Base-by-base conservation (phyloP, 2,329 filamentous ascomycete species). In the Fusarium napiforme region DNA sequence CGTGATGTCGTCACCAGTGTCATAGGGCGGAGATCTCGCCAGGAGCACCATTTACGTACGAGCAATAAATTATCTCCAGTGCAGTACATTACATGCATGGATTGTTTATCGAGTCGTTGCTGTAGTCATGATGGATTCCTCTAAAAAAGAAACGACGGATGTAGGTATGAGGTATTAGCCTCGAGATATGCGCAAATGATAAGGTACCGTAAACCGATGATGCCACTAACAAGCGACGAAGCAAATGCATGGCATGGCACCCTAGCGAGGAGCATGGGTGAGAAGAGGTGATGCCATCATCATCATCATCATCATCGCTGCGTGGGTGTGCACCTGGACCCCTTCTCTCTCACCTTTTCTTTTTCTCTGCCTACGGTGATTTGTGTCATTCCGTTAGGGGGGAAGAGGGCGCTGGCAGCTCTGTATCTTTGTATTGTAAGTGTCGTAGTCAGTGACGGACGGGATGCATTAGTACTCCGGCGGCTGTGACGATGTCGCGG, bases 1-100 rank as follows among this genome's bases (percentile, higher is more conserved):
- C 50, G 72, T 79, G 74, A 79, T 78, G 78, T 79, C 78, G 71
- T 72, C 66, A 60, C 67, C 46, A 67, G 74, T 78, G 78, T 79
- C 78, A 79, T 79, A 77, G 65, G 59, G 42, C 57, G 64, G 72
- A 76, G 73, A 74, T 75, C 70, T 75, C 62, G 62, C 36, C 61
- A 58, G 52, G 47, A 68, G 71, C 58, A 71, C 62, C 36, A 60
- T 72, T 71, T 63, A 53, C 32, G 16, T 36, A n/a, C 42, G 42
- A 63, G 56, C 32, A 49, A 43, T 43, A 49, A 42, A 50, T 32
- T 28, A 52, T 50, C 39, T 40, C 49, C 42, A 56, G 59, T 60
- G 52, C 55, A 39, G 18, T 19, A 34, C 32, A 30, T 30, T 30
- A 15, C n/a, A 74, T 56, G 42, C n/a, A 71, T 47, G 52, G 49